Percentiles rank a stretch among this genome's conserved stretches.
Evolutionary conservation across 495 filamentous ascomycete genomes (phyloP).

Genomic region (Hypoxylon trugodes): DNA sequence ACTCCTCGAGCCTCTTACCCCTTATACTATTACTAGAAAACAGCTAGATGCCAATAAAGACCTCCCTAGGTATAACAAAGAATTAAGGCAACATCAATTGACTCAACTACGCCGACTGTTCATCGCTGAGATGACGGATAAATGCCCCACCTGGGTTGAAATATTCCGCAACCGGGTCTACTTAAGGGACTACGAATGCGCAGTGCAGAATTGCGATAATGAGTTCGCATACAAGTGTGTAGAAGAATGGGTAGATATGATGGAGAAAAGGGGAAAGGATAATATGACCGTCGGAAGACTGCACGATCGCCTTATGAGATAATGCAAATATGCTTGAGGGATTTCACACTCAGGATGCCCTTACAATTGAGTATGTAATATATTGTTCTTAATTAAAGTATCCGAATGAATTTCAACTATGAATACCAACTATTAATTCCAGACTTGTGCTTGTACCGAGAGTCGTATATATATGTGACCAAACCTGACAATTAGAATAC

Average conservation of each 20-base stretch:
- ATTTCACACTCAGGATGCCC: not conserved
- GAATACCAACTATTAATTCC: not conserved
- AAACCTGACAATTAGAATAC: not conserved
- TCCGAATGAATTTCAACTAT: not conserved
- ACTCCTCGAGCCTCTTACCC: conserved; percentile 14
- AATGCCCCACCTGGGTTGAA: conserved; percentile 34
- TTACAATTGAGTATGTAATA: not conserved
- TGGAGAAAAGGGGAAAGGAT: conserved; percentile 4
- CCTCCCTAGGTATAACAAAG: conserved; percentile 12
- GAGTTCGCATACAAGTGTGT: conserved; percentile 34
- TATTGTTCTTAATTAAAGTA: not conserved
- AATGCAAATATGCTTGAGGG: not conserved
- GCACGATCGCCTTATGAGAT: conserved; percentile 26
- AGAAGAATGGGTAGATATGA: conserved; percentile 33
- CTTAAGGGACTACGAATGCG: conserved; percentile 40
- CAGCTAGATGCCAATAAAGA: not conserved
- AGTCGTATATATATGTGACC: not conserved
- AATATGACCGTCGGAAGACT: conserved; percentile 10
- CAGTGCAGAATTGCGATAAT: conserved; percentile 42
- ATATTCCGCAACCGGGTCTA: conserved; percentile 7
- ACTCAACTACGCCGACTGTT: conserved; percentile 46
- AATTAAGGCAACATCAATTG: conserved; percentile 45
- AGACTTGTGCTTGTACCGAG: not conserved
- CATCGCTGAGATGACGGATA: conserved; percentile 44
- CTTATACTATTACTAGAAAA: conserved; percentile 29